Evolutionary conservation across 129 eudicot species (phyloP), one percentile per base, ranked within the genome.

Genomic region (Lactuca saligna): DNA sequence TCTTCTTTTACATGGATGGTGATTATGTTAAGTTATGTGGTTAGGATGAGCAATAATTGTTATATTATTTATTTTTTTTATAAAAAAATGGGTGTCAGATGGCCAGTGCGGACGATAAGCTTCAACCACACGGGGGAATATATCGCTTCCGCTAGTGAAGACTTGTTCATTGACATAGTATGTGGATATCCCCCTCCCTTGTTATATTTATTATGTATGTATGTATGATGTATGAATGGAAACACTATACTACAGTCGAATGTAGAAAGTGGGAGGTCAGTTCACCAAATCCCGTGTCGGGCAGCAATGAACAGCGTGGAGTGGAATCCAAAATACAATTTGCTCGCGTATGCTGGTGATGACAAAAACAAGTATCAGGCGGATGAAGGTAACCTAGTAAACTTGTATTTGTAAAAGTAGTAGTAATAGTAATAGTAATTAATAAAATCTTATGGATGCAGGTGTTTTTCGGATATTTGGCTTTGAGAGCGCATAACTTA

Each of bases 231-330:
- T 25, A 25, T 25, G 29, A 25, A 25, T 25, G 29, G 29, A 25
- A 25, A 25, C 29, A 25, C 29, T 25, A 25, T 1, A 25, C 29
- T 25, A 66, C 89, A 93, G 99, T 75, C 99, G 4, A 83, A 83
- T 76, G 92, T 93, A 60, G 76, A 85, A 66, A 89, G 84, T 69
- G 99, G 99, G 25, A 78, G 99, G n/a, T 81, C 99, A 7, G 89
- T 89, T 79, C 95, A 93, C 78, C 99, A 93, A 57, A 93, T 93
- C 64, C 92, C 99, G 7, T 93, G 99, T 33, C 85, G 97, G 54
- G 99, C 99, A 53, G 99, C 99, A 63, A 93, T 89, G 99, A 93
- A 93, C 75, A 93, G 99, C 39, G 99, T 93, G 41, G 99, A 93
- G 69, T 93, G 99, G 99, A 93, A 93, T 85, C 99, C 99, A 8